Evolutionary conservation across 1,139 yeast species (phyloP), one percentile per base, ranked within the genome.

Genomic region (Saccharomyces hybrid): DNA sequence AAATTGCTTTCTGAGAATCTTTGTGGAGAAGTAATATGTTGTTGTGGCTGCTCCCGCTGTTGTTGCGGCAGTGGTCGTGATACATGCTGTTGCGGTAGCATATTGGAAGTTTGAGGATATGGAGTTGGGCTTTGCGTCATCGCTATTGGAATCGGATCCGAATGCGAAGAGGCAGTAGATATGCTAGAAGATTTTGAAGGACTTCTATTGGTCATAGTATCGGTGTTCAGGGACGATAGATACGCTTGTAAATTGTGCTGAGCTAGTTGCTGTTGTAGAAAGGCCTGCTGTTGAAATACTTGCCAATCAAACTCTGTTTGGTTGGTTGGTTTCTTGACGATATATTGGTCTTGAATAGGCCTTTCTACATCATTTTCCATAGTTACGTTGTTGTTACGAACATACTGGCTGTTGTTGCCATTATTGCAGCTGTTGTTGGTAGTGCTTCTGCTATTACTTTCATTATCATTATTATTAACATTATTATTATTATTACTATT

Each of bases 251-350:
- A 54, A 52, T 63, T 67, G 51, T 68, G 70, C 48, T 67, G 68
- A 2, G 71, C 72, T 13, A 63, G 55, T 31, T 68, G 70, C 54
- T 69, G 72, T 52, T 69, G 71, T 27, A 67, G 53, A 51, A 67
- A 61, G 2, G 72, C 72, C 51, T 69, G 71, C 27, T 66, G 66
- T 54, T 68, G 69, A 49, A 67, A 62, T 13, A 58, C 57, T 50
- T 63, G 58, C 71, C 72, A 68, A 52, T 69, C 71, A 50, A 66
- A 69, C 34, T 72, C 74, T 3, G 69, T 62, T 6, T 69, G 61
- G 51, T 68, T 61, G 3, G 63, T 52, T 6, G 71, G 69, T 50
- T 68, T 69, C 53, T 67, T 67, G 7, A 68, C 66, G 46, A 67
- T 62, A 48, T 64, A 69, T 50, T 62, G 61, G 28, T 58, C 53